Conservation (phyloP, 75 land plant species). For the Gnetum montanum region DNA sequence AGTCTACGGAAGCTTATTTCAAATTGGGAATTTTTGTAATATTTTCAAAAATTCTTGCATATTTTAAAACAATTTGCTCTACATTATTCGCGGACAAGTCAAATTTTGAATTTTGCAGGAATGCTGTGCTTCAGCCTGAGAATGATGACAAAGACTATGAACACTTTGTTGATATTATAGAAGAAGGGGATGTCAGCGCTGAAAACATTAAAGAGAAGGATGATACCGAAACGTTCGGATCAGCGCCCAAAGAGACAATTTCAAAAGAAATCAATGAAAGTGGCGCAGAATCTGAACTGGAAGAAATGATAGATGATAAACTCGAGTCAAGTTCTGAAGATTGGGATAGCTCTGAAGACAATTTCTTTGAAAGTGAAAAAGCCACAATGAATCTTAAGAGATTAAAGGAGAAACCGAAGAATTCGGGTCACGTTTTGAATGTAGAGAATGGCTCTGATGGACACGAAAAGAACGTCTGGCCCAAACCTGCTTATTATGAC, state of each 20-base stretch:
- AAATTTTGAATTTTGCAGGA: constrained; percentile 32
- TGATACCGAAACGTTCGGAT: too few relatives aligned
- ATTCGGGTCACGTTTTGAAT: too few relatives aligned
- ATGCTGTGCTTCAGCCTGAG: constrained; percentile 69
- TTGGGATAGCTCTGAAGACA: constrained; percentile 4
- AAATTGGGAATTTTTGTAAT: background rate
- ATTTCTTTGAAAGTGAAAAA: too few relatives aligned
- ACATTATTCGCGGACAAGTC: too few relatives aligned
- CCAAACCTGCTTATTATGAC: constrained; percentile 42
- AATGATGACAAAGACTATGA: constrained; percentile 75
- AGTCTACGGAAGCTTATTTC: background rate
- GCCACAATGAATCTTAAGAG: constrained; percentile 2
- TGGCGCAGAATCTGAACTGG: constrained; percentile 11
- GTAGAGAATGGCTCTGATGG: background rate
- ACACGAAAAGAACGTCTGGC: background rate
- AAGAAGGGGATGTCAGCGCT: constrained; percentile 26
- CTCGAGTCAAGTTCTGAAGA: constrained; percentile 2
- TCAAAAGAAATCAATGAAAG: constrained; percentile 11
- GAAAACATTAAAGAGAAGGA: too few relatives aligned
- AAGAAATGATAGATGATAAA: background rate
- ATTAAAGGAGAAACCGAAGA: background rate
- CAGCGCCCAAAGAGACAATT: too few relatives aligned
- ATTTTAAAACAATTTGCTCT: too few relatives aligned
- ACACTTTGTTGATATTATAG: constrained; percentile 74
- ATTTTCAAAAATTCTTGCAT: too few relatives aligned